Conservation (phyloP, 805 yeast species). For the Candida jianshihensis region DNA sequence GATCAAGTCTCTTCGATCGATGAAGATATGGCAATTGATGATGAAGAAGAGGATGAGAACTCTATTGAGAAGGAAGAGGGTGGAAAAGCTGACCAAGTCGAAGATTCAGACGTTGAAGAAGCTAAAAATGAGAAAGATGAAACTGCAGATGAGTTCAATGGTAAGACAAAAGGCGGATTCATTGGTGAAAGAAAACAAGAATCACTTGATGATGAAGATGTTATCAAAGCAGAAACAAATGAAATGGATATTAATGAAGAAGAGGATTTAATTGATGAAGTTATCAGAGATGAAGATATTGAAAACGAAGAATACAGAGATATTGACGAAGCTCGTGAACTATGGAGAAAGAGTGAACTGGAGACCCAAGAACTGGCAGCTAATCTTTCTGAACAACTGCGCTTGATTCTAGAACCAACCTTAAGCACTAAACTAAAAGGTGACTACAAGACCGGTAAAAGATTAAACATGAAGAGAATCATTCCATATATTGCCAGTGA, state of each 20-base stretch:
- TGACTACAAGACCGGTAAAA: constrained; percentile 94
- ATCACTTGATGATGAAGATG: constrained; percentile 25
- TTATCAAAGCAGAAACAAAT: constrained; percentile 23
- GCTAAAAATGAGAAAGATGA: constrained; percentile 24
- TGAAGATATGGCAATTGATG: constrained; percentile 78
- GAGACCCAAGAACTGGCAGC: constrained; percentile 86
- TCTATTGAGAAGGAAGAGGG: constrained; percentile 26
- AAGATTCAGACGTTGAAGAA: constrained; percentile 20
- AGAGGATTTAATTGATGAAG: constrained; percentile 14
- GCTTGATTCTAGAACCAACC: constrained; percentile 92
- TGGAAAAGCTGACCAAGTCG: constrained; percentile 22
- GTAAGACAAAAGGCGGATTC: constrained; percentile 43
- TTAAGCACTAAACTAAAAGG: constrained; percentile 92
- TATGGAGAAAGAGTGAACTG: constrained; percentile 80
- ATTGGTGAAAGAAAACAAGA: constrained; percentile 38
- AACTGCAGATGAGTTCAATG: constrained; percentile 39
- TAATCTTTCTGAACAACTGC: constrained; percentile 82
- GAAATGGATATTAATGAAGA: constrained; percentile 20
- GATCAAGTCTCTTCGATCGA: constrained; percentile 74
- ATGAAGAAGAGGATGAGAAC: constrained; percentile 39
- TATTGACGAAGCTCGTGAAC: constrained; percentile 59
- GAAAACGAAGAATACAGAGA: constrained; percentile 34
- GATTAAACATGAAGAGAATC: constrained; percentile 94
- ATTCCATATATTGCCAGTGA: constrained; percentile 97
- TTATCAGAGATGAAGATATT: constrained; percentile 20